A percentile compares a stretch with the other conserved stretches of the same genome.
phyloP scores from a whole-genome alignment of 1,139 yeast genomes.

The Saccharomycopsis crataegensis region DNA sequence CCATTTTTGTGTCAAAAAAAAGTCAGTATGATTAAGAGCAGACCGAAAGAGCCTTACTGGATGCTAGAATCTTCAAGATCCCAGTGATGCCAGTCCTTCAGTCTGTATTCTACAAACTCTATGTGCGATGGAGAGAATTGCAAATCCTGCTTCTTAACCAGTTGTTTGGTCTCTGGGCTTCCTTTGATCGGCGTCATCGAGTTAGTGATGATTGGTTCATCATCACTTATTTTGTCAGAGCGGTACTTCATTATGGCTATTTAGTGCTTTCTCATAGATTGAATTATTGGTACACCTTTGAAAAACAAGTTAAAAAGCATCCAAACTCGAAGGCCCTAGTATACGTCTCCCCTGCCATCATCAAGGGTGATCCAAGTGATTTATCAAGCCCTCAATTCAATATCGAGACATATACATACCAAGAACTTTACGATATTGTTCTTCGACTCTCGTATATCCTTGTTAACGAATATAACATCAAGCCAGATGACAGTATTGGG shows the following conservation, averaged over 20 bases:
- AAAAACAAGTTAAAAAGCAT: constrained; percentile 27
- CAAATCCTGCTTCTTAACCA: background rate
- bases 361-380: constrained; percentile 16
- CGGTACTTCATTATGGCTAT: constrained; percentile 39
- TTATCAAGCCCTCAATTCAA: constrained; percentile 47
- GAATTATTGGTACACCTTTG: constrained; percentile 64
- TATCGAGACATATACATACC: constrained; percentile 60
- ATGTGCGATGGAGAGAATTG: background rate
- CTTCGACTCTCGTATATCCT: constrained; percentile 61
- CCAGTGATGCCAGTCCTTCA: background rate
- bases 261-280: constrained; percentile 40
- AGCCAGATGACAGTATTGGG: constrained; percentile 65
- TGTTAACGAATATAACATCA: constrained; percentile 54
- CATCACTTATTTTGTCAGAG: constrained; percentile 35
- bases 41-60: no score
- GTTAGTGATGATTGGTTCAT: constrained; percentile 48
- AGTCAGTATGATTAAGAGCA: no score
- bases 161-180: background rate
- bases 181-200: constrained; percentile 45
- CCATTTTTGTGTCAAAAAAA: no score
- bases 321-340: constrained; percentile 53
- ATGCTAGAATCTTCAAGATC: background rate
- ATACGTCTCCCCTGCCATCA: constrained; percentile 45
- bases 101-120: background rate
- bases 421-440: constrained; percentile 57